Base-by-base conservation (phyloP, 2,329 filamentous ascomycete genomes). In the Nothopassalora personata region DNA sequence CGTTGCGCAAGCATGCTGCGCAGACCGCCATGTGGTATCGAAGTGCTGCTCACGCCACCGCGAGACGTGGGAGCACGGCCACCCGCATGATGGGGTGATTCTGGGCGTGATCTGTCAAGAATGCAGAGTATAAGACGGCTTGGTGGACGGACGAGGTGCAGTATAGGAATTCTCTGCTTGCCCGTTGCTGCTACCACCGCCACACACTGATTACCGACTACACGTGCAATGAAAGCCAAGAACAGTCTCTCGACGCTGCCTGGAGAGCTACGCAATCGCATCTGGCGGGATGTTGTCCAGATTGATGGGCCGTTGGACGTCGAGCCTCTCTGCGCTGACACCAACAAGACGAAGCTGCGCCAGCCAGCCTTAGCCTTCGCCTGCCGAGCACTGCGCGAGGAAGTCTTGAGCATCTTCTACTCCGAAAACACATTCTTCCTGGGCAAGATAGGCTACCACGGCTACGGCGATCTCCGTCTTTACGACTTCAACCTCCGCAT, bases 391-490 rank as follows among this genome's bases (percentile, higher is more conserved):
- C 43, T 65, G 19, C 63, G 64, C 5, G 34, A 59, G 27, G 64
- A 65, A 54, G 61, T 59, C 15, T 56, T 65, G 11, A 58, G 54
- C 57, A 64, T 65, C 47, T 66, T 61, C 61, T 66, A 65, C 50
- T 51, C 62, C 34, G 63, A 63, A 28, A 66, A 65, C 48, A 56
- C 51, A 34, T 66, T 62, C 57, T 59, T 57, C 54, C 57, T 65
- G 1, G 63, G 61, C 43, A 64, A 61, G 54, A 62, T 65, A 30
- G 63, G 61, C 33, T 64, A 64, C 53, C 56, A 64, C 49, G 36
- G 57, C 46, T 52, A 27, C 11, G 34, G 49, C 27, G 57, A 61
- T n/a, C 54, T 62, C 15, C 62, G 56, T 11, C 47, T 65, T 6
- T 60, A 63, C 49, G 63, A 65, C 31, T 65, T 64, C 59, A 58